Base-by-base conservation (phyloP, 306 rosid species). In the Quercus parvula region DNA sequence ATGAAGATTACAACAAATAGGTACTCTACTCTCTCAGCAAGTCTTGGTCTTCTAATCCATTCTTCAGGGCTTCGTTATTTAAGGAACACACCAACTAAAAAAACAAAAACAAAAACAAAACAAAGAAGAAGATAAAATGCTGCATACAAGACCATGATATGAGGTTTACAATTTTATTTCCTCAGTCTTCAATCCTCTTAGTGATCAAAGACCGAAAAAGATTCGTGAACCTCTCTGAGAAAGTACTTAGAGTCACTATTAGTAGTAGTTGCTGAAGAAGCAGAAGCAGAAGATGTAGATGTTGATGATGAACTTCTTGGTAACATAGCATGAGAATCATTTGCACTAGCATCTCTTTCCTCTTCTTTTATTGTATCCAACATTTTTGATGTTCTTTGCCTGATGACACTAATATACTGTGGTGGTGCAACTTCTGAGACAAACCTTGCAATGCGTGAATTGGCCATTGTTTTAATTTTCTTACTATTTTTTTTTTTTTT, bases 401-500 rank as follows among this genome's bases (percentile, higher is more conserved):
- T 92, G 86, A 95, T 92, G 75, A 95, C 97, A 74, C 82, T 86
- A 74, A 95, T 88, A 84, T 91, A 84, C 27, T 92, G 96, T 27
- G 99, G 96, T n/a, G 99, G 99, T 31, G 99, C 98, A 7, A 87
- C 99, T 84, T 95, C 98, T 77, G 89, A 84, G 59, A 95, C 78
- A 79, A 95, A 89, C 90, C 92, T 89, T 24, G 97, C 97, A 19
- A 92, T 66, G 25, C 98, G 87, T 7, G 96, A 84, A 70, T 56
- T 95, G 0, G 97, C 96, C 99, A 95, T 95, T 74, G 25, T 57
- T 41, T 6, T 2, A 38, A 38, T 38, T 38, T 38, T 38, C 3
- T 38, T 38, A 35, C 41, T 35, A 35, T 35, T n/a, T 6, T 6
- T 24, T 24, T 22, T 27, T 11, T 9, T 61, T 19, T 67, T 17